Conservation (phyloP, 345 rosid genomes). For the Viola odorata region DNA sequence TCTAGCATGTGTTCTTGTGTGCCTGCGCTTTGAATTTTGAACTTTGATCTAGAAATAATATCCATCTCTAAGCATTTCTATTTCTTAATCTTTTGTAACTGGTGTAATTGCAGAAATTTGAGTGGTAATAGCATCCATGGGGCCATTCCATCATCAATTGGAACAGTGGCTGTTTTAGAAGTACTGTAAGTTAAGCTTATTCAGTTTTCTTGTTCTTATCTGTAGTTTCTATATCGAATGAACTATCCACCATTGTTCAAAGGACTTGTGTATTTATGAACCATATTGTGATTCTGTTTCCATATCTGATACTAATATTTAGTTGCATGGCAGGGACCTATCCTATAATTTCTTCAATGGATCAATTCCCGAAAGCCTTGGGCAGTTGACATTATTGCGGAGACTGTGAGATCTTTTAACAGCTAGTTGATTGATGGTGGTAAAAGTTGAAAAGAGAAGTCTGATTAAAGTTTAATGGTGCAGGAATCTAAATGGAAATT, state of each 20-base stretch:
- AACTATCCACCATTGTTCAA: neutral
- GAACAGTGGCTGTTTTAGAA: constrained; percentile 56
- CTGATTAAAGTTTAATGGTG: constrained; percentile 14
- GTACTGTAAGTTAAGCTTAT: constrained; percentile 53
- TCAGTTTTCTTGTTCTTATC: neutral
- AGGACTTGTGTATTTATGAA: neutral
- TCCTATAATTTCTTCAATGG: constrained; percentile 85
- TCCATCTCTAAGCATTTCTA: neutral
- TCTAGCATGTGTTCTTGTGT: neutral
- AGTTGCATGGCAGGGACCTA: constrained; percentile 58
- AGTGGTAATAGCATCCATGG: constrained; percentile 79
- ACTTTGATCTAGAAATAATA: neutral
- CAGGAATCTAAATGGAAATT: constrained; percentile 92
- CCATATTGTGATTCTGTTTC: neutral
- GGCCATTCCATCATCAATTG: constrained; percentile 66
- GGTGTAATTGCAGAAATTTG: constrained; percentile 54
- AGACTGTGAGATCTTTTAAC: constrained; percentile 57
- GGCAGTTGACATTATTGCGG: constrained; percentile 60
- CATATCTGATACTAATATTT: constrained; percentile 1
- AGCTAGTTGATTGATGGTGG: neutral
- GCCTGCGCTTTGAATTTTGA: neutral
- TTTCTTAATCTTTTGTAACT: neutral
- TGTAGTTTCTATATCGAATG: neutral
- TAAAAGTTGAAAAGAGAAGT: neutral
- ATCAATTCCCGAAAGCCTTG: constrained; percentile 86